Percentiles rank a stretch among this genome's conserved stretches.
Evolutionary conservation across 305 asterid genomes (phyloP).

Genomic region (Petunia hybrid): DNA sequence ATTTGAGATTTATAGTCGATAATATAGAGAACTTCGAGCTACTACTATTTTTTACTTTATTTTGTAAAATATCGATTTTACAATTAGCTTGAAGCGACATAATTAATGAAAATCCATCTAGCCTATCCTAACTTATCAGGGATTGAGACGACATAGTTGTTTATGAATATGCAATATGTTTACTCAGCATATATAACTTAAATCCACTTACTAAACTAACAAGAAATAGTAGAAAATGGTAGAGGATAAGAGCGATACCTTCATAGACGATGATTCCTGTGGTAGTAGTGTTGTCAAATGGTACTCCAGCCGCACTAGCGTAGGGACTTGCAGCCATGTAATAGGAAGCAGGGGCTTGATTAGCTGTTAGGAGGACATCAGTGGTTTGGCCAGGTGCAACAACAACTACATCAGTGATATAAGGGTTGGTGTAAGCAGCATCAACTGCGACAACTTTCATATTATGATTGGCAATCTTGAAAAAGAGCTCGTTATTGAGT

Average conservation of each 20-base stretch:
- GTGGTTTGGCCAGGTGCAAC: constrained; percentile 34
- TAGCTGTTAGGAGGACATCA: constrained; percentile 30
- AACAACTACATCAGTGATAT: constrained; percentile 29
- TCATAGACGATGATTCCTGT: constrained; percentile 28
- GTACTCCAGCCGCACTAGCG: not conserved
- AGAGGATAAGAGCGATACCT: not conserved
- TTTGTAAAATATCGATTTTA: too few relatives aligned
- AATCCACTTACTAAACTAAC: too few relatives aligned
- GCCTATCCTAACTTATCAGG: too few relatives aligned
- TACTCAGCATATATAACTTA: too few relatives aligned
- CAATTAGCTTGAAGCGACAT: too few relatives aligned
- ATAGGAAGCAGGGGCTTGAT: constrained; percentile 1
- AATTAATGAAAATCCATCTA: too few relatives aligned
- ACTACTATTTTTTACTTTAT: too few relatives aligned
- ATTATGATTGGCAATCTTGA: constrained; percentile 32
- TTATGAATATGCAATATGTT: too few relatives aligned
- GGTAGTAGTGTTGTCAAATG: constrained; percentile 24
- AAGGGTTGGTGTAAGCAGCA: constrained; percentile 31
- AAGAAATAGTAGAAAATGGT: too few relatives aligned
- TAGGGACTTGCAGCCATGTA: constrained; percentile 32
- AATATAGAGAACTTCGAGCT: too few relatives aligned
- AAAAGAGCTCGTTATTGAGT: constrained; percentile 14
- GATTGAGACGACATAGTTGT: too few relatives aligned
- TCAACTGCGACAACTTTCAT: constrained; percentile 33
- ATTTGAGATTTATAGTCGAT: too few relatives aligned